Evolutionary conservation across 805 yeast species (phyloP).

Genomic region (Wickerhamomyces strasburgensis): DNA sequence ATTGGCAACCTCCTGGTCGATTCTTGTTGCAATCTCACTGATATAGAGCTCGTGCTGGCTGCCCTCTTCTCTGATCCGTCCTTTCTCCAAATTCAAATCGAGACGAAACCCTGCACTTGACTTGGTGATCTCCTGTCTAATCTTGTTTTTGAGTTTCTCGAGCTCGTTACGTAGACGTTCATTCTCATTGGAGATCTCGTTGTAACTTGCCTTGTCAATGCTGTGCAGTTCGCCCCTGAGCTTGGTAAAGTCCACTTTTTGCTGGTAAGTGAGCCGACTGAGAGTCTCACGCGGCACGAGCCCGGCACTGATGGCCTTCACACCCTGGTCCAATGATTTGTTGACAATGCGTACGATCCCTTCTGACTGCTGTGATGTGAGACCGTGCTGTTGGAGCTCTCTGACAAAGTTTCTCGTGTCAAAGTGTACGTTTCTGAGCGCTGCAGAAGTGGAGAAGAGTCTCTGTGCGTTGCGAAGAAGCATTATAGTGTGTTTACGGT

Average conservation of each 20-base stretch:
- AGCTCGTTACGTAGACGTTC: constrained; percentile 79
- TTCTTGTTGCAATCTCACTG: constrained; percentile 90
- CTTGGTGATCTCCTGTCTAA: constrained; percentile 88
- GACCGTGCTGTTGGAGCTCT: constrained; percentile 51
- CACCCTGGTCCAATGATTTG: constrained; percentile 74
- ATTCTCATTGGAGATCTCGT: constrained; percentile 77
- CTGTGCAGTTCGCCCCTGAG: constrained; percentile 87
- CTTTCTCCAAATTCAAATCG: constrained; percentile 90
- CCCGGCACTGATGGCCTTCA: constrained; percentile 65
- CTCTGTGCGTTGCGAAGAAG: too few relatives aligned
- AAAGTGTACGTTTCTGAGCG: constrained; percentile 15
- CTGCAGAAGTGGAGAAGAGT: not conserved
- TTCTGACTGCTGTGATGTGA: constrained; percentile 70
- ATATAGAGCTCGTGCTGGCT: constrained; percentile 90
- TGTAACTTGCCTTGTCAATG: constrained; percentile 81
- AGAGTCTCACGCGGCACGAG: constrained; percentile 83
- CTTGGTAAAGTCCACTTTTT: constrained; percentile 94
- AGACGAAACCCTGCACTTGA: constrained; percentile 85
- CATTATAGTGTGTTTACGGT: not conserved
- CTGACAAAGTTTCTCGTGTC: constrained; percentile 24
- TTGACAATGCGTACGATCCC: constrained; percentile 71
- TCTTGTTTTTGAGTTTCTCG: constrained; percentile 77
- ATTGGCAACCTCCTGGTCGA: constrained; percentile 92
- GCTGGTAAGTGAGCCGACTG: constrained; percentile 85
- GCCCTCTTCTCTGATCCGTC: constrained; percentile 90